These are phyloP conservation scores for Trichomonas gallinae DNA, from an alignment of 208 protist genomes.

Conservation along the genomic window DNA sequence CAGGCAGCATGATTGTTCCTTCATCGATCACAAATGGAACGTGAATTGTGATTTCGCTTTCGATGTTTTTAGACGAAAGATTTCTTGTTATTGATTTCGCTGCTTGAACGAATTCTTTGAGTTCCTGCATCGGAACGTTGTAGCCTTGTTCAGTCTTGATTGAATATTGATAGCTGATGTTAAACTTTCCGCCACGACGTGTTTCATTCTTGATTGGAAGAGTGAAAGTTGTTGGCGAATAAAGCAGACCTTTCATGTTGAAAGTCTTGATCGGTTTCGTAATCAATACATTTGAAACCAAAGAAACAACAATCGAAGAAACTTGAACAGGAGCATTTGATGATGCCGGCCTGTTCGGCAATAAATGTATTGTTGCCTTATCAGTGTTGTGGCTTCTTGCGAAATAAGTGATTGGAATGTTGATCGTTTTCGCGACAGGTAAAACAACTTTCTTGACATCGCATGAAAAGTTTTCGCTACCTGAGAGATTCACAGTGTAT, in stretches of 20 bases:
- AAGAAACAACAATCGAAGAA: not conserved
- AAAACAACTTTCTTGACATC: not conserved
- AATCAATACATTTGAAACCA: not conserved
- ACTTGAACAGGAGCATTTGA: not conserved
- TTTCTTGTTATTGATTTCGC: not conserved
- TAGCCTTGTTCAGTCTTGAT: not conserved
- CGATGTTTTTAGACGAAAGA: not conserved
- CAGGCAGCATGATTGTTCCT: not conserved
- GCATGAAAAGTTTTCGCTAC: not conserved
- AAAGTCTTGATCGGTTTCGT: not conserved
- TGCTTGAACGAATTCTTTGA: not conserved
- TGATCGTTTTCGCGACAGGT: not conserved
- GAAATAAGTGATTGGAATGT: not conserved
- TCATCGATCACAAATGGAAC: not conserved
- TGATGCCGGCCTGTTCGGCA: not conserved
- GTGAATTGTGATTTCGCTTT: not conserved
- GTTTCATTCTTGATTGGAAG: not conserved
- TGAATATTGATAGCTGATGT: not conserved
- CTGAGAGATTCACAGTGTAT: not conserved
- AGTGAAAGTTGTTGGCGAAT: not conserved
- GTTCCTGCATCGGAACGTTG: not conserved
- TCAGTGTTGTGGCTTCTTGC: not conserved
- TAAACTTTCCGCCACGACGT: not conserved
- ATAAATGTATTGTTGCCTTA: not conserved
- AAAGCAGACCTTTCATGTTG: not conserved